Evolutionary conservation across 2,329 filamentous ascomycete genomes (phyloP).

Genomic region (Paracamarosporium sp.): DNA sequence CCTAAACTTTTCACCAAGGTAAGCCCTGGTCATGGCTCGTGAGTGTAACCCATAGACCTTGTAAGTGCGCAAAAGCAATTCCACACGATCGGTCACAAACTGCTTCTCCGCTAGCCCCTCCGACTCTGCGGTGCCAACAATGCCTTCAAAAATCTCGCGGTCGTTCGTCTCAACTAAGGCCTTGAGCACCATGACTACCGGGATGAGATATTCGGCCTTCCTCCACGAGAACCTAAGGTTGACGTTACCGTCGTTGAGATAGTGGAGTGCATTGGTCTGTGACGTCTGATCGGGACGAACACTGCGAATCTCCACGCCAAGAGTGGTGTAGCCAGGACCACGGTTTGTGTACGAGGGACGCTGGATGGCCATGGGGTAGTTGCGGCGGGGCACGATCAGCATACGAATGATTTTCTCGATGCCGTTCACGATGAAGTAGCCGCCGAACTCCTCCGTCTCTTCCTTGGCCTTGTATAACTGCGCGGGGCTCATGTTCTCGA

Average conservation of each 20-base stretch:
- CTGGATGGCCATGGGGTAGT: conserved; percentile 93
- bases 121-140: conserved; percentile 79
- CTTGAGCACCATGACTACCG: conserved; percentile 96
- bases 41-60: conserved; percentile 87
- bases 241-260: conserved; percentile 92
- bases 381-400: conserved; percentile 86
- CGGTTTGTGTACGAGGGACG: conserved; percentile 89
- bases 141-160: conserved; percentile 91
- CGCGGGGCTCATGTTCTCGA: conserved; percentile 83
- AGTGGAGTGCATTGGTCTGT: conserved; percentile 96
- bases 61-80: conserved; percentile 90
- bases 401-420: conserved; percentile 97
- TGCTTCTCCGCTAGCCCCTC: conserved; percentile 81
- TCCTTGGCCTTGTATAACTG: conserved; percentile 87
- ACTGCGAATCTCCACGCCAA: conserved; percentile 88
- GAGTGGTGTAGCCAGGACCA: conserved; percentile 86
- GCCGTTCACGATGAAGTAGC: conserved; percentile 97
- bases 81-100: conserved; percentile 92
- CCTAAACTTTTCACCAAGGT: conserved; percentile 89
- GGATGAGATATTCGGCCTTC: conserved; percentile 96
- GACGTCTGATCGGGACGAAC: conserved; percentile 97
- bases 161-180: conserved; percentile 96
- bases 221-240: conserved; percentile 98
- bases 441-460: conserved; percentile 93
- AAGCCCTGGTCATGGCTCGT: conserved; percentile 80